Evolutionary conservation across 768 basidiomycete species (phyloP).

Genomic region (Podaxis pistillaris): DNA sequence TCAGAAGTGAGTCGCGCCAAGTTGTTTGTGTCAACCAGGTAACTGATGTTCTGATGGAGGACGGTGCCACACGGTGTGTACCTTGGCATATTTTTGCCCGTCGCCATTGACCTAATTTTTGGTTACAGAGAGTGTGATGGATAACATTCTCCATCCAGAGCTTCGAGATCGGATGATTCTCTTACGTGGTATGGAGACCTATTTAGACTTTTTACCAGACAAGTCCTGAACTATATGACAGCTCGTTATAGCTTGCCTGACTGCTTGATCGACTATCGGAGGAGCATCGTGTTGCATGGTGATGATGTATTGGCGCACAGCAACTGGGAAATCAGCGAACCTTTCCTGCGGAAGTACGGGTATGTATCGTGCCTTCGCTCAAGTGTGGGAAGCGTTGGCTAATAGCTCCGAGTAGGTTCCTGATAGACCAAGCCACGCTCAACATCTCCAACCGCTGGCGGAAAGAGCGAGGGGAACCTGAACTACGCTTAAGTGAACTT

Average conservation of each 20-base stretch:
- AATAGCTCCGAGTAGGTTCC: conserved; percentile 48
- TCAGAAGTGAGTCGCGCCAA: conserved; percentile 54
- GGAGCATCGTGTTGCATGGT: conserved; percentile 74
- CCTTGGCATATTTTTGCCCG: conserved; percentile 19
- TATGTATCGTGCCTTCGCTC: conserved; percentile 31
- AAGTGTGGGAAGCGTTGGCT: neutral
- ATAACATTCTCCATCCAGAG: conserved; percentile 85
- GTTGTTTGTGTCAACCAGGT: conserved; percentile 7
- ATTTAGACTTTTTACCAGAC: neutral
- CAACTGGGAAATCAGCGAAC: conserved; percentile 88
- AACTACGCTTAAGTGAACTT: conserved; percentile 53
- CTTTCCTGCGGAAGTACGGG: conserved; percentile 84
- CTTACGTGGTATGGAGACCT: conserved; percentile 62
- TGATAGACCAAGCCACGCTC: conserved; percentile 73
- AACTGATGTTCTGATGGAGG: conserved; percentile 33
- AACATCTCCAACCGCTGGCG: conserved; percentile 86
- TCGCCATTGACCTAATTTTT: conserved; percentile 10
- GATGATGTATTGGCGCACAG: conserved; percentile 88
- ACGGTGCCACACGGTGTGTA: conserved; percentile 77
- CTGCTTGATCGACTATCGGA: conserved; percentile 71
- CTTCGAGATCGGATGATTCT: conserved; percentile 90
- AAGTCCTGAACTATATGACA: conserved; percentile 24
- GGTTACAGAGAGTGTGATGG: conserved; percentile 79
- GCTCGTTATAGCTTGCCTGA: conserved; percentile 80
- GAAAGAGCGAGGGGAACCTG: conserved; percentile 74